Percentiles rank a stretch among this genome's conserved stretches.
phyloP scores from a whole-genome alignment of 2,329 filamentous ascomycete species.

The Botrytis aclada region DNA sequence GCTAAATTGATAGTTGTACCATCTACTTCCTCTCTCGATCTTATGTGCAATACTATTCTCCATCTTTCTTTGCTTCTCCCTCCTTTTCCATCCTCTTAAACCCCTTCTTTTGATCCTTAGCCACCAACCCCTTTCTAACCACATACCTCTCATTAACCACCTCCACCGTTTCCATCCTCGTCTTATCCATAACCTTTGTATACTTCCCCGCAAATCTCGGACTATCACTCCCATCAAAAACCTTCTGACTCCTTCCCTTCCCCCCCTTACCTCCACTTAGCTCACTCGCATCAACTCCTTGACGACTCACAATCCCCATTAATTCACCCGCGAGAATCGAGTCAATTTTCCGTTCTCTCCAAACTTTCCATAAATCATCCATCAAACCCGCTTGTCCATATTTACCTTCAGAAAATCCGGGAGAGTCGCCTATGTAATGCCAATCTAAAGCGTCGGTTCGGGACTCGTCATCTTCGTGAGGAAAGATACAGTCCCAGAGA shows the following conservation, averaged over 20 bases:
- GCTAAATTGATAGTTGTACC: neutral
- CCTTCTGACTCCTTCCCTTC: constrained; percentile 35
- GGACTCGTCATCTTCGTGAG: constrained; percentile 45
- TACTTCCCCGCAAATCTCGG: constrained; percentile 53
- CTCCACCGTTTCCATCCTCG: constrained; percentile 48
- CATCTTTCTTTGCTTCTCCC: neutral
- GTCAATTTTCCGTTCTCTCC: constrained; percentile 84
- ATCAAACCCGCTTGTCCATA: constrained; percentile 65
- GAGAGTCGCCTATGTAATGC: constrained; percentile 73
- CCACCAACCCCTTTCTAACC: constrained; percentile 53
- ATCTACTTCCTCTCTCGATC: neutral
- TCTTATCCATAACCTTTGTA: constrained; percentile 52
- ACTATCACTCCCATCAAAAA: constrained; percentile 56
- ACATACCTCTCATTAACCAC: constrained; percentile 61
- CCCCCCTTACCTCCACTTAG: constrained; percentile 39
- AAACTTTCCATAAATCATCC: constrained; percentile 75
- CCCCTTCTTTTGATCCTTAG: constrained; percentile 16
- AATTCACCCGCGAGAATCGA: constrained; percentile 77
- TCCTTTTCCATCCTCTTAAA: constrained; percentile 9
- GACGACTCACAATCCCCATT: constrained; percentile 57
- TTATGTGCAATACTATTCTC: neutral
- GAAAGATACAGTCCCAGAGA: constrained; percentile 94
- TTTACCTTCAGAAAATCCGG: constrained; percentile 52
- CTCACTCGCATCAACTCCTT: constrained; percentile 36
- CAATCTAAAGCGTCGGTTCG: constrained; percentile 66